A percentile compares a stretch with the other conserved stretches of the same genome.
Conservation (phyloP, 2,329 filamentous ascomycete species). For the Trichoderma atrobrunneum region DNA sequence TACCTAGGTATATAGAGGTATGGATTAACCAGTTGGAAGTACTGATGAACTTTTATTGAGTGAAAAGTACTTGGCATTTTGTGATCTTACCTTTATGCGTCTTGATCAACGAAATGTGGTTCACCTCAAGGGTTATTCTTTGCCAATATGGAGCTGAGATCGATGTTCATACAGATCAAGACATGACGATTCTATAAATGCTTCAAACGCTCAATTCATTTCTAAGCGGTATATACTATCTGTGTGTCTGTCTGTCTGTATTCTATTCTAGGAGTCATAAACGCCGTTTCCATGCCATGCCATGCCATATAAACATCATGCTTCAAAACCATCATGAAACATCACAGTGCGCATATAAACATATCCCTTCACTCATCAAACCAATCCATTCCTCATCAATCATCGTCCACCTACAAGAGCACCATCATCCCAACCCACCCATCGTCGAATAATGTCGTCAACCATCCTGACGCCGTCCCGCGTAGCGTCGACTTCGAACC, state of each 20-base stretch:
- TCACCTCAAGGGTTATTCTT: background rate
- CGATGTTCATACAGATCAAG: background rate
- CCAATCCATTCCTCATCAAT: background rate
- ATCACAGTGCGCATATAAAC: background rate
- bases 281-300: constrained; percentile 9
- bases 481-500: constrained; percentile 85
- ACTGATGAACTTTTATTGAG: too few relatives aligned
- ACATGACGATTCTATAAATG: background rate
- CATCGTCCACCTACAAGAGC: constrained; percentile 19
- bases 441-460: constrained; percentile 71
- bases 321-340: background rate
- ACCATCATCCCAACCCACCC: constrained; percentile 78
- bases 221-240: background rate
- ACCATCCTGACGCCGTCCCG: constrained; percentile 66
- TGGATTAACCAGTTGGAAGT: too few relatives aligned
- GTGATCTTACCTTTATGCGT: too few relatives aligned
- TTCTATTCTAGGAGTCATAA: background rate
- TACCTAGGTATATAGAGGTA: too few relatives aligned
- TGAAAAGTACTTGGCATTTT: too few relatives aligned
- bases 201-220: background rate
- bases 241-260: background rate
- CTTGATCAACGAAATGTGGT: too few relatives aligned
- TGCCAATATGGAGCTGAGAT: background rate
- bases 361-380: background rate
- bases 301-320: constrained; percentile 2